These are phyloP conservation scores for Diophrys sp. DNA, from an alignment of 73 alveolate genomes.

Conservation along the genomic window DNA sequence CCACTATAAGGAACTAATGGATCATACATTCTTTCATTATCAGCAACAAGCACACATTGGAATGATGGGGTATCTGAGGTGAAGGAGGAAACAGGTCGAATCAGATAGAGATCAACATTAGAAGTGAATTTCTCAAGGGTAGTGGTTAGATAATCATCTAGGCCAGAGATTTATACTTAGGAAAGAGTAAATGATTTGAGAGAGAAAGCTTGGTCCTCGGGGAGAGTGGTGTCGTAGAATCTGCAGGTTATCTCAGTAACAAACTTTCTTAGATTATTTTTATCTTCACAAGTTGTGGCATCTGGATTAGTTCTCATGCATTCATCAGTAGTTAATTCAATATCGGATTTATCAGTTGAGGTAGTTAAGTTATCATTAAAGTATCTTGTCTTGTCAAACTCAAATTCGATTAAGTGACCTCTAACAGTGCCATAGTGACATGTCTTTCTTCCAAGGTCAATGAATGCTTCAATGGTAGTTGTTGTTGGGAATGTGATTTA, in stretches of 20 bases:
- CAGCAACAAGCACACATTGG: background rate
- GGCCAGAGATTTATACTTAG: background rate
- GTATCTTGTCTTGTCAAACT: background rate
- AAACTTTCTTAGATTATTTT: background rate
- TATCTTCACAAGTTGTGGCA: background rate
- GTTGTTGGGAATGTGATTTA: background rate
- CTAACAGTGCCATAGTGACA: background rate
- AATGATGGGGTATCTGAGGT: background rate
- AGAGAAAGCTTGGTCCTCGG: background rate
- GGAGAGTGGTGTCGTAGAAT: background rate
- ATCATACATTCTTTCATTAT: background rate
- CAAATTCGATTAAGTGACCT: background rate
- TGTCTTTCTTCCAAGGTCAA: background rate
- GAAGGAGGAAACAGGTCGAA: background rate
- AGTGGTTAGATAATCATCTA: background rate
- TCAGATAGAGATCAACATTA: background rate
- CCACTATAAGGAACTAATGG: background rate
- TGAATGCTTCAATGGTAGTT: background rate
- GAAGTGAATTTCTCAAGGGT: background rate
- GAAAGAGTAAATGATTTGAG: background rate
- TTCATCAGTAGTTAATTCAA: background rate
- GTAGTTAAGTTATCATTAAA: no score
- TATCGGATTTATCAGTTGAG: background rate
- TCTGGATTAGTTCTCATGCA: background rate
- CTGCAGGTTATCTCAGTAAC: background rate